Evolutionary conservation across 2,329 filamentous ascomycete species (phyloP), one percentile per base, ranked within the genome.

Genomic region (Rutstroemia sp.): DNA sequence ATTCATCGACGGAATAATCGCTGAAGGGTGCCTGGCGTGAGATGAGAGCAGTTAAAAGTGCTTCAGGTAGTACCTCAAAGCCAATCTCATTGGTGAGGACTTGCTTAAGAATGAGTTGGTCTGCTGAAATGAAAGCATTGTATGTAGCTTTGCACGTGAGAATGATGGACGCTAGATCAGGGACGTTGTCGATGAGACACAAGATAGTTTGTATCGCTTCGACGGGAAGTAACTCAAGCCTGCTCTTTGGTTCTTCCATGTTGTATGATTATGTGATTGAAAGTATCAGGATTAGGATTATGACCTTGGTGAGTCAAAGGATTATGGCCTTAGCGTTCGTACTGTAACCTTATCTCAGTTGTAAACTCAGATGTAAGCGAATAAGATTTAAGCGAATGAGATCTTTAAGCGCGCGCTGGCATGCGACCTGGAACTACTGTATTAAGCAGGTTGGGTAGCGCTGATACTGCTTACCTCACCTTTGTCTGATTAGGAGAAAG

Each of bases 41-140:
- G 3, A 39, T 16, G 3, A 30, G 37, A 49, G 10, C 41, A 42
- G 21, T 48, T 7, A 14, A 51, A 21, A 21, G 46, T 34, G 54
- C 54, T 57, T 59, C 54, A 7, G 58, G 58, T 16, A 59, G 46
- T 3, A 54, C 30, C n/a, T 54, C 58, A n/a, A n/a, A 18, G 6
- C 21, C 49, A 21, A 59, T 41, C 42, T 59, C 54, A 25, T 51
- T 51, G 6, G 37, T 16, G 7, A 59, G 37, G 9, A 59, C 47
- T 23, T 51, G 30, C 34, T 46, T 47, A 18, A 49, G 48, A 23
- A 56, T 52, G n/a, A 52, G 21, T 23, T 27, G 16, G 18, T 59
- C 48, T n/a, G 51, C 39, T n/a, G 44, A 19, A 25, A 41, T 19
- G 44, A 56, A 59, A 6, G 53, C 49, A 8, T 50, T 7, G 19